These are phyloP conservation scores for Clonostachys solani DNA, from an alignment of 2,329 filamentous ascomycete genomes.

Conservation along the genomic window DNA sequence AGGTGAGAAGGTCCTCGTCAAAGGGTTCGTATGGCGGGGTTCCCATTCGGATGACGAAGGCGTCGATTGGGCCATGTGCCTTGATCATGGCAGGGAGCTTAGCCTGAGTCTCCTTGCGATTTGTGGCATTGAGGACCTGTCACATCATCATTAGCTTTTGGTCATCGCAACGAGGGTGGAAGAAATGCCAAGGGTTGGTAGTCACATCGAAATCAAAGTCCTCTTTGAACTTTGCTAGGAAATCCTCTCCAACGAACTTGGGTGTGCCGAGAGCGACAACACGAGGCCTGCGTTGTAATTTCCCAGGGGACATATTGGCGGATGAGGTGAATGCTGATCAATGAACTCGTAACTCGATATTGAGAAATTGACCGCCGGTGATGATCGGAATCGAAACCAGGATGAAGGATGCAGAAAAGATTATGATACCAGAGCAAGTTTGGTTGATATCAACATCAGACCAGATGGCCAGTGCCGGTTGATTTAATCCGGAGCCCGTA, in stretches of 20 bases:
- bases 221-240: conserved; percentile 25
- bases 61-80: conserved; percentile 30
- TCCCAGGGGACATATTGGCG: conserved; percentile 3
- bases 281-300: conserved; percentile 20
- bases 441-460: background rate
- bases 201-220: conserved; percentile 16
- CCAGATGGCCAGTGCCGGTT: background rate
- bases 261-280: conserved; percentile 33
- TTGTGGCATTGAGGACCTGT: conserved; percentile 13
- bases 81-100: background rate
- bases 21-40: conserved; percentile 43
- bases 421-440: background rate
- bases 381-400: conserved; percentile 1
- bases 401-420: background rate
- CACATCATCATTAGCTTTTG: conserved; percentile 27
- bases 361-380: background rate
- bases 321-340: background rate
- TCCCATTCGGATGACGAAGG: conserved; percentile 43
- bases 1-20: conserved; percentile 31
- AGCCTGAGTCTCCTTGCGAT: background rate
- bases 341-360: background rate
- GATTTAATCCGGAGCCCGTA: background rate
- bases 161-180: conserved; percentile 22
- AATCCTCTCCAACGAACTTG: conserved; percentile 27
- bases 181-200: conserved; percentile 19